Conservation (phyloP, 2,329 filamentous ascomycete genomes). For the Sphaceloma murrayae region DNA sequence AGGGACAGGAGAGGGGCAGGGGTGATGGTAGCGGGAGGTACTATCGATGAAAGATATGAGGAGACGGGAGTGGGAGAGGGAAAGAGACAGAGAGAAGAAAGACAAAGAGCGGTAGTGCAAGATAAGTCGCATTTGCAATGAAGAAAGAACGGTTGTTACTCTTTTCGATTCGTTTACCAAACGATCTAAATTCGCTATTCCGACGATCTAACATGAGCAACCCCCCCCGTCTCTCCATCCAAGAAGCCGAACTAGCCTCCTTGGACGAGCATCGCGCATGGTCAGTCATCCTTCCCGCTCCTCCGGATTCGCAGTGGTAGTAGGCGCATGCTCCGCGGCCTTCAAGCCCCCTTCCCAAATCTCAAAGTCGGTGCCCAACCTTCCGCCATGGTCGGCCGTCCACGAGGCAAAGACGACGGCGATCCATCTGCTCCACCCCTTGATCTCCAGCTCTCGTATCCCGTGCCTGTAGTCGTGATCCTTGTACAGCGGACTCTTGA, state of each 20-base stretch:
- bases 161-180: too few relatives aligned
- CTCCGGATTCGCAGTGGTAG: too few relatives aligned
- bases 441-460: constrained; percentile 36
- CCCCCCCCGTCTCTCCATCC: too few relatives aligned
- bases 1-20: neutral
- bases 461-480: constrained; percentile 33
- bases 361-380: constrained; percentile 59
- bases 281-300: too few relatives aligned
- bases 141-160: too few relatives aligned
- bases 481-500: constrained; percentile 54
- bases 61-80: neutral
- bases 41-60: neutral
- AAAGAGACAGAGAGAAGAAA: neutral
- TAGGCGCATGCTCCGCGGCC: neutral
- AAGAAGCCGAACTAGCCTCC: too few relatives aligned
- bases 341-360: constrained; percentile 55
- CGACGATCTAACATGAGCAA: too few relatives aligned
- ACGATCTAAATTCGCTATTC: too few relatives aligned
- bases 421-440: constrained; percentile 63
- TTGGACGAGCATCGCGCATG: too few relatives aligned
- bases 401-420: constrained; percentile 87
- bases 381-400: constrained; percentile 43
- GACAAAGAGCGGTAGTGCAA: too few relatives aligned
- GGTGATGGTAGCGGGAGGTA: neutral
- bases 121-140: too few relatives aligned